Evolutionary conservation across 441 rosid species (phyloP), one percentile per base, ranked within the genome.

Genomic region (Omphalea diandra): DNA sequence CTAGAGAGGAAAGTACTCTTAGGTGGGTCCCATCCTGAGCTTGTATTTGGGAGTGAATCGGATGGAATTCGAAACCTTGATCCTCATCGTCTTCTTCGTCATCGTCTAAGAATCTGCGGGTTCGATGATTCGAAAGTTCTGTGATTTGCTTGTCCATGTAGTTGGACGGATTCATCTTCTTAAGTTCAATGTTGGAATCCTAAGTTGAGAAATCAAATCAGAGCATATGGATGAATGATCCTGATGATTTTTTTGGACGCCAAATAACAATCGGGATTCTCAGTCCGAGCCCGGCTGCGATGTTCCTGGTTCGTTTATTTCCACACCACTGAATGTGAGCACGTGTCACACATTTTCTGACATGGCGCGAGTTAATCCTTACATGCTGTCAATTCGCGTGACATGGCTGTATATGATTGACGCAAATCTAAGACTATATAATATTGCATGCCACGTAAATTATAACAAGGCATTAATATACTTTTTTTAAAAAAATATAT

Each of bases 81-180:
- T 65, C 74, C 4, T 63, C 68, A 15, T 67, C 59, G 10, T 55
- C 67, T 18, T 56, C 52, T n/a, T 35, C 74, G 0, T 73, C 64
- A 1, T 54, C 77, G 70, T 69, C 75, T 0, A 65, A 33, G 76
- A 77, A 73, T 67, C 33, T 38, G 32, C n/a, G 68, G 3, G 50
- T 22, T 12, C 40, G 58, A 12, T 62, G 40, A 59, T 58, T 55
- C 56, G 79, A 67, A 29, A 63, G 73, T 24, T 70, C 61, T 1
- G 80, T 61, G 27, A 75, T 63, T 76, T 68, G 73, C 71, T 77
- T 79, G 12, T 80, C 83, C 78, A 69, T 79, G 36, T 49, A 76
- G 15, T 59, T 69, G 59, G 75, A 57, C 17, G 80, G 57, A 65
- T 72, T 70, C 73, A 76, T 74, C 58, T 56, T 44, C 17, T 47